phyloP scores from a whole-genome alignment of 345 rosid genomes.

The Populus davidiana region DNA sequence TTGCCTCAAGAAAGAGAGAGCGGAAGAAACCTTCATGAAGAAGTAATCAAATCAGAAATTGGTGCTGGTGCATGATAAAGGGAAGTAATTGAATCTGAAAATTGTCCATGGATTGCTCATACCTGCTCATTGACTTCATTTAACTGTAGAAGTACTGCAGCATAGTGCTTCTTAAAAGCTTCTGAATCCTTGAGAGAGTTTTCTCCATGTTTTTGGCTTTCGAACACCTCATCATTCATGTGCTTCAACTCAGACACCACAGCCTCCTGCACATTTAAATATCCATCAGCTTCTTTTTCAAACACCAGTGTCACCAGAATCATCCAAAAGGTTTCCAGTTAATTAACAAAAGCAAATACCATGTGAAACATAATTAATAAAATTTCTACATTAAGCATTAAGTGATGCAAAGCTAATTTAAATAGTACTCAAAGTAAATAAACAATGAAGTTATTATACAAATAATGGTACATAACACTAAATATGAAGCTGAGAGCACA shows the following conservation, averaged over 20 bases:
- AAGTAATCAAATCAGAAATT: slow-evolving; percentile 15
- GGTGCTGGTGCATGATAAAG: not conserved
- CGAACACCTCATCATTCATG: slow-evolving; percentile 64
- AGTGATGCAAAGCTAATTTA: not conserved
- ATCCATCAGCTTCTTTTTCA: slow-evolving; percentile 14
- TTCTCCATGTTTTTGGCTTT: slow-evolving; percentile 55
- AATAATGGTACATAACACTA: not conserved
- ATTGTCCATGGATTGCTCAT: not conserved
- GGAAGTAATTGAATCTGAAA: slow-evolving; percentile 19
- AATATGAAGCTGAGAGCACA: not conserved
- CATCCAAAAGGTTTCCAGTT: not conserved
- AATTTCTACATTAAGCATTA: not conserved
- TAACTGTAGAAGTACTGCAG: slow-evolving; percentile 65
- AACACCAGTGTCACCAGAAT: not conserved
- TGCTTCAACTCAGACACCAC: slow-evolving; percentile 62
- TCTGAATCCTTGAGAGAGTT: slow-evolving; percentile 58
- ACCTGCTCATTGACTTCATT: slow-evolving; percentile 62
- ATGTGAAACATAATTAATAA: not conserved
- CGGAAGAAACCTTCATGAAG: slow-evolving; percentile 61
- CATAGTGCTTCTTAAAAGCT: slow-evolving; percentile 71
- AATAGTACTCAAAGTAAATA: not conserved
- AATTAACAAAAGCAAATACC: not conserved
- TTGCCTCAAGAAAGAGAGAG: slow-evolving; percentile 65
- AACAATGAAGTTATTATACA: not conserved
- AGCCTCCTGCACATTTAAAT: slow-evolving; percentile 53